phyloP scores from a whole-genome alignment of 2,329 filamentous ascomycete genomes.

The Cladosporium cucumerinum region DNA sequence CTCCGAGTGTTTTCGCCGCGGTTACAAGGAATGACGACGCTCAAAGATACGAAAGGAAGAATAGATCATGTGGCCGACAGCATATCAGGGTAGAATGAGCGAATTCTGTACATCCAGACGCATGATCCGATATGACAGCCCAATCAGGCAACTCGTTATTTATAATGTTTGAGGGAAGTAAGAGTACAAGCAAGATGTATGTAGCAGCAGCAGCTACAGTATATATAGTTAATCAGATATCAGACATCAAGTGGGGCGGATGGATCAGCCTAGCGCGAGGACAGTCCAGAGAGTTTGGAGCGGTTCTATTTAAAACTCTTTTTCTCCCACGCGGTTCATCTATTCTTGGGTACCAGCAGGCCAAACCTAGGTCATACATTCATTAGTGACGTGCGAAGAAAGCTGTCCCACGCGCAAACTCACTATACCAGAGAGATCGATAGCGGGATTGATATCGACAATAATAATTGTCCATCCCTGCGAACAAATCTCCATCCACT shows the following conservation, averaged over 20 bases:
- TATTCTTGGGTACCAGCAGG: not conserved
- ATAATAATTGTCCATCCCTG: not conserved
- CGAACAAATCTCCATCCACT: too few relatives aligned
- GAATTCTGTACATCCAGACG: not conserved
- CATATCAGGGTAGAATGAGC: not conserved
- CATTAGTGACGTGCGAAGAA: conserved; percentile 4
- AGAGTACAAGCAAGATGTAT: too few relatives aligned
- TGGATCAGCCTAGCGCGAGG: not conserved
- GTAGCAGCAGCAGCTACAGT: too few relatives aligned
- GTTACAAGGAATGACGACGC: not conserved
- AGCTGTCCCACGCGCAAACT: not conserved
- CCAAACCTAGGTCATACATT: conserved; percentile 5
- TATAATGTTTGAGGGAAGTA: too few relatives aligned
- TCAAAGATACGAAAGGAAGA: not conserved
- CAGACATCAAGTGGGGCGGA: not conserved
- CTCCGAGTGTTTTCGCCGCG: not conserved
- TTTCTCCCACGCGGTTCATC: not conserved
- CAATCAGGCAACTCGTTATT: too few relatives aligned
- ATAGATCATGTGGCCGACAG: not conserved
- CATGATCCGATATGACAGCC: too few relatives aligned
- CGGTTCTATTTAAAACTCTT: conserved; percentile 6
- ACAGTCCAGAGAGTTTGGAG: not conserved
- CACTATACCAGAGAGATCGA: not conserved
- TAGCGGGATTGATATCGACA: not conserved
- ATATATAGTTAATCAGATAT: not conserved